phyloP scores from a whole-genome alignment of 805 yeast species.

The Metschnikowia chrysomelidarum region DNA sequence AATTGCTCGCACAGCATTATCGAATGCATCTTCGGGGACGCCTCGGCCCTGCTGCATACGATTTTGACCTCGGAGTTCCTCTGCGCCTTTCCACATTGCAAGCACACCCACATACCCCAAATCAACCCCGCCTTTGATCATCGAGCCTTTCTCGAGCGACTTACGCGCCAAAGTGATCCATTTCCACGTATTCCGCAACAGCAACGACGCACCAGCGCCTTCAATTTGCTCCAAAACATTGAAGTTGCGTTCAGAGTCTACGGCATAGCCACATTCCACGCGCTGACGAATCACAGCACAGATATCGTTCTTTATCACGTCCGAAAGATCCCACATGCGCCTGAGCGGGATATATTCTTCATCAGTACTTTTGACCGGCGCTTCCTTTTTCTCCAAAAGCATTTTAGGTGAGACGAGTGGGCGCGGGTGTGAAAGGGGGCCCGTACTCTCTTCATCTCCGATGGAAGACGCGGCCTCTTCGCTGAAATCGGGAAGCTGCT shows the following conservation, averaged over 20 bases:
- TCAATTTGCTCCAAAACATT: conserved; percentile 53
- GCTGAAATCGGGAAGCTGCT: conserved; percentile 15
- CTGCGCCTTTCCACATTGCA: conserved; percentile 84
- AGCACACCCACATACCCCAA: conserved; percentile 84
- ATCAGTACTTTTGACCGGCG: conserved; percentile 6
- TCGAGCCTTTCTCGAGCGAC: conserved; percentile 60
- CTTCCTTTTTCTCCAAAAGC: neutral
- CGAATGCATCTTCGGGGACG: conserved; percentile 40
- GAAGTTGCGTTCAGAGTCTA: conserved; percentile 63
- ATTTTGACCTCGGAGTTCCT: conserved; percentile 45
- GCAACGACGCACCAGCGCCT: conserved; percentile 49
- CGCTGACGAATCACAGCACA: conserved; percentile 68
- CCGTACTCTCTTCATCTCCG: conserved; percentile 30
- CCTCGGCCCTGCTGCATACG: conserved; percentile 29
- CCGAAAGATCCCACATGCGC: conserved; percentile 31
- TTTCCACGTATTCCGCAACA: conserved; percentile 78
- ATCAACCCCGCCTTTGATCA: conserved; percentile 70
- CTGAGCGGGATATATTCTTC: conserved; percentile 27
- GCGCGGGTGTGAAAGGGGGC: conserved; percentile 8
- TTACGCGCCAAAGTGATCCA: conserved; percentile 79
- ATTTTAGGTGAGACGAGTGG: conserved; percentile 1
- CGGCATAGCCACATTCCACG: conserved; percentile 71
- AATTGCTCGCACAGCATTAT: conserved; percentile 52
- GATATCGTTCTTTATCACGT: conserved; percentile 67
- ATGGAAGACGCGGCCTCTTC: conserved; percentile 28